Evolutionary conservation across 2,329 filamentous ascomycete genomes (phyloP), one percentile per base, ranked within the genome.

Genomic region (Cladosporium sp.): DNA sequence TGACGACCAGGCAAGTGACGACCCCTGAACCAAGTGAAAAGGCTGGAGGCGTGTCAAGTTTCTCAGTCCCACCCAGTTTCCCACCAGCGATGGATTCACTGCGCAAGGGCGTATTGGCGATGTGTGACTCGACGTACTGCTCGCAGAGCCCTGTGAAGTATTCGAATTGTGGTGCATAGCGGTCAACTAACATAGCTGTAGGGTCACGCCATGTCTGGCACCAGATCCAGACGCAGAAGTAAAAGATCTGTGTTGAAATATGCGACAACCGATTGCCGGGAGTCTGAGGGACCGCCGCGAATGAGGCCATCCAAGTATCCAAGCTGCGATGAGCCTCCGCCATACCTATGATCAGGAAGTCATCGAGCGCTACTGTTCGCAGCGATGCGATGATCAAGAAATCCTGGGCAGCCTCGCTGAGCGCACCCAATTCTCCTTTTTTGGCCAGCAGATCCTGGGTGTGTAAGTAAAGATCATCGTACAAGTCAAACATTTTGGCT

Each of bases 211-310:
- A 67, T 14, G 46, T 63, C n/a, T 55, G 21, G 8, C 31, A 56
- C 50, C 53, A 31, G 14, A 66, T 49, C 63, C 64, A 65, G 8
- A 65, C 35, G 33, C 55, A 66, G 44, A 67, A 66, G 33, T 65
- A 58, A 35, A 66, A 56, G 23, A 67, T 50, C 29, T 67, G 57
- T 12, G 40, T 29, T 5, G 58, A 50, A 5, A 46, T 12, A 26
- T 65, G 29, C 4, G 58, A 44, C 1, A 60, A 12, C 0, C 26
- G 40, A 23, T 49, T 60, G 14, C 31, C 26, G 8, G 23, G 26
- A 0, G 58, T 60, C 12, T 44, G 37, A 2, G 58, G 2, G 10
- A 53, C 28, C 10, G 26, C 50, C 2, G 50, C 26, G 50, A 53
- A 53, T 18, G 50, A 26, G 14, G 18, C 11, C 26, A 53, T 31